Evolutionary conservation across 129 eudicot species (phyloP), one percentile per base, ranked within the genome.

Genomic region (Calendula officinalis): DNA sequence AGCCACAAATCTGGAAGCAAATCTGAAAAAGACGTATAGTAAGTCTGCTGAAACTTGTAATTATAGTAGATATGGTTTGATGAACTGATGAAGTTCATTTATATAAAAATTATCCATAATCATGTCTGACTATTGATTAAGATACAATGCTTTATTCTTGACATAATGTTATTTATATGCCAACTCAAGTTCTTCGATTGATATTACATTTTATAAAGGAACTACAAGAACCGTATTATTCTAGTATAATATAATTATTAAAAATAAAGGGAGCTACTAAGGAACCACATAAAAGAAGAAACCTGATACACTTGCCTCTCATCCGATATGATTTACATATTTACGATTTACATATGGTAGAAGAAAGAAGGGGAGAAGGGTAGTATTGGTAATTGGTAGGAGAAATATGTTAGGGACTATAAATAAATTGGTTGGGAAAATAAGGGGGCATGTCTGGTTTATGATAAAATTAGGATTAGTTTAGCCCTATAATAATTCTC

Each of bases 1-100:
- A 70, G 90, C 85, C 77, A 80, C 8, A 67, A 91, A 60, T 77
- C 81, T 75, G 65, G 95, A 85, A 56, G 84, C 82, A 74, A 91
- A 91, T 78, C 97, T 91, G 82, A 62, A 73, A 73, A 56, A 42
- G 68, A 58, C 22, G 66, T 49, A 53, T 55, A 61, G 45, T 47
- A 57, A 67, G 46, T 63, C 52, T 43, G 40, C 45, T 7, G 39
- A 50, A 47, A 58, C 37, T 9, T 62, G 70, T 41, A 43, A 34
- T 22, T 52, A 41, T 41, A 50, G 33, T 13, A 58, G 35, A 58
- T 69, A 39, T 49, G 22, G 36, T 8, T 13, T 42, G 41, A 66
- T 52, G 48, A 51, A 51, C 37, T 22, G 30, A 22, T 22, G 30
- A 22, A 22, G 30, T 22, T 32, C 59, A n/a, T 41, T 15, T 51